Base-by-base conservation (phyloP, 2,329 filamentous ascomycete genomes). In the Ophiostoma sp. region DNA sequence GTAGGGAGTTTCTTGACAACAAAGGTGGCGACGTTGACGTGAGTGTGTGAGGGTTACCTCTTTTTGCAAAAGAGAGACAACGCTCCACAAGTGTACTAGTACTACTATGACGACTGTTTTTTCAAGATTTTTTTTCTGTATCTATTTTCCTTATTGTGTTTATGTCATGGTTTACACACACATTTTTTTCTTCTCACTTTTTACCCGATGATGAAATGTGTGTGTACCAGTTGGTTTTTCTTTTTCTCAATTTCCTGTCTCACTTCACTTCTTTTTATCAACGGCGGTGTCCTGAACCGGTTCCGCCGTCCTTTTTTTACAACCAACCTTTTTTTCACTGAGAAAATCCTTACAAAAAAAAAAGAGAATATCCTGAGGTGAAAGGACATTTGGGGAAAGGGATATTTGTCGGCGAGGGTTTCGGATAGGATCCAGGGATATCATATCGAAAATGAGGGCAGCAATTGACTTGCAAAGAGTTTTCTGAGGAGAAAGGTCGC, bases 61-160 rank as follows among this genome's bases (percentile, higher is more conserved):
- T 55, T 12, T 4, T 55, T 55, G 50, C 50, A 55, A 31, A n/a
- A 42, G 25, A 12, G 19, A 36, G 45, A 36, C 11, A 5, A 36
- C 11, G 9, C 22, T 59, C 22, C 66, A 59, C 33, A 28, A 57
- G 71, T 72, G 59, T 72, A 72, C 50, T 66, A 72, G 66, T 69
- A 69, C 45, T 39, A 36, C 66, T 25, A 69, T 69, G 45, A 69
- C 64, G 39, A 50, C 64, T 68, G 39, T 33, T 36, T 28, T 31
- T 61, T 36, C 25, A 33, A 6, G 1, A 25, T 66, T 45, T 68
- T 31, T 19, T 68, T 48, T 39, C 19, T 52, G 42, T 50, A 36
- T 22, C 19, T 52, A 52, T 36, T 52, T 69, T 7, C 42, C 45
- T 69, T 55, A n/a, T 69, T 55, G 45, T 55, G 42, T 45, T 19